Evolutionary conservation across 139 green algal species (phyloP).

Genomic region (Eudorina sp.): DNA sequence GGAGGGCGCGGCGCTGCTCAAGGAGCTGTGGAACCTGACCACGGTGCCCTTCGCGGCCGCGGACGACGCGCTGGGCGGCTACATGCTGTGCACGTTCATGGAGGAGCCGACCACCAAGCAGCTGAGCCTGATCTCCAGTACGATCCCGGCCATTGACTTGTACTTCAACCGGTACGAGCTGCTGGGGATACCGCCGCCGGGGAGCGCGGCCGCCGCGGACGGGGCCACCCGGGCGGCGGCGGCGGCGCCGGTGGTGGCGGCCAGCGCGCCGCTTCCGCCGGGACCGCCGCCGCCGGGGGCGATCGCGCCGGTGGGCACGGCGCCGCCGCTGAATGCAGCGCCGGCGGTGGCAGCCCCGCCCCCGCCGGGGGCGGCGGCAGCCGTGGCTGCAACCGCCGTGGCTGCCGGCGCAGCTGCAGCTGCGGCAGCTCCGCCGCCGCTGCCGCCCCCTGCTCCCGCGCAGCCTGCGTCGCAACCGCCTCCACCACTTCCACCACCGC

Average conservation of each 20-base stretch:
- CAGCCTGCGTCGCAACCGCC: background rate
- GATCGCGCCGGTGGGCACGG: conserved; percentile 4
- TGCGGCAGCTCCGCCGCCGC: background rate
- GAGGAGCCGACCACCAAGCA: conserved; percentile 39
- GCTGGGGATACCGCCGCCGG: conserved; percentile 5
- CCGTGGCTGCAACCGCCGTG: background rate
- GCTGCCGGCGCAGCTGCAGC: background rate
- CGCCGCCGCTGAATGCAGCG: conserved; percentile 22
- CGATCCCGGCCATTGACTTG: conserved; percentile 40
- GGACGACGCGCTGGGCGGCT: conserved; percentile 58
- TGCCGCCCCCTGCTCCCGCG: background rate
- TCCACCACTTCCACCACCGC: background rate
- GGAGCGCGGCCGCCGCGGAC: background rate
- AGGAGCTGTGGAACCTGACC: conserved; percentile 61
- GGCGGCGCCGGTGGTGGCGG: background rate
- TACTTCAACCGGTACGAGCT: conserved; percentile 40
- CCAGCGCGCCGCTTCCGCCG: conserved; percentile 25
- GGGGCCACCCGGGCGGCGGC: background rate
- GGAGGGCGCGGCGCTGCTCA: conserved; percentile 60
- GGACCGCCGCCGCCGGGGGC: conserved; percentile 18
- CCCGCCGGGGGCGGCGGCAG: background rate
- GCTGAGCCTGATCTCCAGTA: conserved; percentile 37
- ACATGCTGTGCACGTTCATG: conserved; percentile 61
- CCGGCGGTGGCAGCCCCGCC: background rate
- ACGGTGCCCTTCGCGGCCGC: conserved; percentile 65